Evolutionary conservation across 2,329 filamentous ascomycete genomes (phyloP), one percentile per base, ranked within the genome.

Genomic region (Arthrobotrys entomopaga): DNA sequence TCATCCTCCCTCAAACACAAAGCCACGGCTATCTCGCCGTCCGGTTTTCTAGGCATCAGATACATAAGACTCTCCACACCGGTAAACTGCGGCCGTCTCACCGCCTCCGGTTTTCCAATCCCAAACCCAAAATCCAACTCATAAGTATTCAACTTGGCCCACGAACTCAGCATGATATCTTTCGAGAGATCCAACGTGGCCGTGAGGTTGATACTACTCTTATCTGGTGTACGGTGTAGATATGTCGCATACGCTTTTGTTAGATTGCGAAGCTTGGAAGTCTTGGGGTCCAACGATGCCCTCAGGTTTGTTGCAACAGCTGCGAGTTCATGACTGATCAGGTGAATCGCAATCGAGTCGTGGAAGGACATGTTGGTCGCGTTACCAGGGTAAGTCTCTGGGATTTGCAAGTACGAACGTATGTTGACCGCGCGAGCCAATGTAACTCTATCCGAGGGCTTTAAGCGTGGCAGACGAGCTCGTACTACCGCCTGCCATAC

Each of bases 161-260:
- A 88, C 0, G 85, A 87, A 67, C 84, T 87, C 4, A 88, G 72
- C 81, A 84, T 83, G 2, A 87, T 79, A 43, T 87, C 85, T 0
- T 77, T 78, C 0, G 82, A 78, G 0, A 80, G 75, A 29, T 84
- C 80, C 1, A 84, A 61, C 2, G 76, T 79, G 0, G 81, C 81
- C 1, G 80, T 81, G 2, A 84, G 74, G 0, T 80, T 80, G n/a
- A 82, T 76, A 0, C 48, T 71, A 0, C 71, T 79, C 67, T 83
- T 84, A 61, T 84, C 83, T 0, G 79, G 64, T 1, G 78, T 71
- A 5, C 78, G 77, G 0, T 79, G 43, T 2, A 85, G 74, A 34
- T 80, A 79, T 0, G 84, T 86, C 0, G 82, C 81, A 0, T 85
- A 78, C 2, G 81, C 81, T 16, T 82, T 82, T 0, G 82, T 83